Percentiles rank a stretch among this genome's conserved stretches.
Evolutionary conservation across 176 grass and related monocot species (phyloP).

Genomic region (Aegilops umbellulata): DNA sequence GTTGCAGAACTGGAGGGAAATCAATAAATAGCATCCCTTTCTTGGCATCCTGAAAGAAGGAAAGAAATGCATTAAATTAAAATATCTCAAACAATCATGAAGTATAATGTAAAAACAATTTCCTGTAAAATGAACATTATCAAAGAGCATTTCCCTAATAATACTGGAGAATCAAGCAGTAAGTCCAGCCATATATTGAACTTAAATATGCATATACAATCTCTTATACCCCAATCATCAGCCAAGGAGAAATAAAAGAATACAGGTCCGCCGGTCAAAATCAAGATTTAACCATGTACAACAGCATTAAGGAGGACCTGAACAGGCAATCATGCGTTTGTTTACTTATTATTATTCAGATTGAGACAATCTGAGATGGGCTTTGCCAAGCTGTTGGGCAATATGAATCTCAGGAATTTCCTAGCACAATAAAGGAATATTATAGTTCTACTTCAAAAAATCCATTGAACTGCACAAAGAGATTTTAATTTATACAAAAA

Average conservation of each 20-base stretch:
- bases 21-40: conserved; percentile 78
- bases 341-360: background rate
- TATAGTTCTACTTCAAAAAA: conserved; percentile 13
- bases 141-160: background rate
- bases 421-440: background rate
- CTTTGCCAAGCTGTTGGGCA: background rate
- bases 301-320: background rate
- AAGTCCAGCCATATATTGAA: background rate
- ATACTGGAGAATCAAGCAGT: background rate
- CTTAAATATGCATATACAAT: conserved; percentile 10
- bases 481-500: too few relatives aligned
- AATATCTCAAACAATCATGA: background rate
- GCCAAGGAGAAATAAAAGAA: background rate
- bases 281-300: background rate
- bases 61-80: conserved; percentile 4
- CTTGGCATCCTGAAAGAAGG: conserved; percentile 67
- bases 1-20: conserved; percentile 76
- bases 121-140: background rate
- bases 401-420: background rate
- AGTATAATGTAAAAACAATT: background rate
- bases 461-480: background rate
- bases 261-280: background rate
- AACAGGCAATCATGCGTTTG: background rate
- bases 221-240: background rate
- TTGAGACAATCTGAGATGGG: background rate